Base-by-base conservation (phyloP, 2,329 filamentous ascomycete species). In the Teratosphaeria pseudoeucalypti region DNA sequence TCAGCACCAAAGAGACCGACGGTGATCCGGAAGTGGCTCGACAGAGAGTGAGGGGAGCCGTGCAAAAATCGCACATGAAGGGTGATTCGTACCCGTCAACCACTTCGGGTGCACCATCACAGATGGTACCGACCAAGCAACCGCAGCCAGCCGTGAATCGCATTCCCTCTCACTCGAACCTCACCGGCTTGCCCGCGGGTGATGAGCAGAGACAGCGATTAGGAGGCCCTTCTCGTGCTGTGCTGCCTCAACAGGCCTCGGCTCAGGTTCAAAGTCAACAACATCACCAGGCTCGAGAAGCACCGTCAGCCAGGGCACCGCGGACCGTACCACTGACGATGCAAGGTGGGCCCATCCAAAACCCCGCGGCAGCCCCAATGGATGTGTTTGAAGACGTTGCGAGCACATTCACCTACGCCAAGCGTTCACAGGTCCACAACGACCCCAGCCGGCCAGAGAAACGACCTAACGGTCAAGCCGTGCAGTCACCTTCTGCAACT, bases 71-170 rank as follows among this genome's bases (percentile, higher is more conserved):
- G 55, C 32, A 52, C 9, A 57, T 65, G 55, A 62, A 62, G 52
- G 63, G 63, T 12, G 63, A 65, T 57, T 62, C 63, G 2, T 64
- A 64, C 27, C 63, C 63, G 14, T 56, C 55, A 6, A 65, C 63
- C 34, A 62, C 63, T 39, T 52, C 55, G 37, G 63, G 61, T 19
- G 14, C 32, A 11, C 60, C 39, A 12, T 62, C 60, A 23, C 53
- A 54, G 6, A 39, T 55, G 11, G 57, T 59, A 27, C 12, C 9
- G 3, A 47, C n/a, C 6, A 57, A 59, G 29, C 43, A 47, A 47
- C 14, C n/a, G 7, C 43, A n/a, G 19, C 43, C n/a, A 47, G 43
- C 43, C 2, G n/a, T 9, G 4, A 14, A n/a, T 47, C 43, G n/a
- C 6, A 6, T 12, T 14, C 11, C 39, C 11, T 16, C 39, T 6